These are phyloP conservation scores for Tilletia horrida DNA, from an alignment of 1,284 basidiomycete genomes.

Conservation along the genomic window DNA sequence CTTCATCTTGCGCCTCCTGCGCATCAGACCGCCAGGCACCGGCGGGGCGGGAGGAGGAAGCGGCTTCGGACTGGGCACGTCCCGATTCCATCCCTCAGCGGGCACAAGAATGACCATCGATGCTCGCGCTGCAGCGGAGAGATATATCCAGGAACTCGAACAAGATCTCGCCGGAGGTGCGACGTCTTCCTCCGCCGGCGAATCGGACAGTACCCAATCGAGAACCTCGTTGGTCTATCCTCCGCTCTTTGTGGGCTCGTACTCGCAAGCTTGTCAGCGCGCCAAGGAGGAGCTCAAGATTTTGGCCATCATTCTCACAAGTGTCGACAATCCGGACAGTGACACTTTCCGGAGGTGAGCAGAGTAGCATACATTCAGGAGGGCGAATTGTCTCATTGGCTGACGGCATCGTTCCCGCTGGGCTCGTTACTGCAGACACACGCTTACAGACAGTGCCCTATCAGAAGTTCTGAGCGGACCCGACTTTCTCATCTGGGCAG, in stretches of 20 bases:
- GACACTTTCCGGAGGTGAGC: conserved; percentile 75
- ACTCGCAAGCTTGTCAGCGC: conserved; percentile 71
- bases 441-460: conserved; percentile 70
- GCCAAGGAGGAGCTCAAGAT: conserved; percentile 72
- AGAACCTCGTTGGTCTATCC: conserved; percentile 22
- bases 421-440: conserved; percentile 60
- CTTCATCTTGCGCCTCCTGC: conserved; percentile 29
- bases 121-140: conserved; percentile 30
- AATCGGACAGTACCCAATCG: no score
- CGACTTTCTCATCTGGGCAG: conserved; percentile 77
- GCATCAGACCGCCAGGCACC: conserved; percentile 19
- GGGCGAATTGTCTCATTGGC: neutral
- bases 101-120: conserved; percentile 20
- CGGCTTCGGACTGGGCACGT: neutral
- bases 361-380: neutral
- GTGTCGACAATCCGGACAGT: conserved; percentile 84
- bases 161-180: conserved; percentile 23
- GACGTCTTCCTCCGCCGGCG: neutral
- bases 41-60: neutral
- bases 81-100: conserved; percentile 2
- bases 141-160: conserved; percentile 33
- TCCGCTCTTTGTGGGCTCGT: conserved; percentile 71
- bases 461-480: conserved; percentile 68
- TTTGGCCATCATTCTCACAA: conserved; percentile 78
- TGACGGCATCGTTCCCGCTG: conserved; percentile 4